Percentiles rank a stretch among this genome's conserved stretches.
Evolutionary conservation across 2,329 filamentous ascomycete genomes (phyloP).

Genomic region (Fusarium acutatum): DNA sequence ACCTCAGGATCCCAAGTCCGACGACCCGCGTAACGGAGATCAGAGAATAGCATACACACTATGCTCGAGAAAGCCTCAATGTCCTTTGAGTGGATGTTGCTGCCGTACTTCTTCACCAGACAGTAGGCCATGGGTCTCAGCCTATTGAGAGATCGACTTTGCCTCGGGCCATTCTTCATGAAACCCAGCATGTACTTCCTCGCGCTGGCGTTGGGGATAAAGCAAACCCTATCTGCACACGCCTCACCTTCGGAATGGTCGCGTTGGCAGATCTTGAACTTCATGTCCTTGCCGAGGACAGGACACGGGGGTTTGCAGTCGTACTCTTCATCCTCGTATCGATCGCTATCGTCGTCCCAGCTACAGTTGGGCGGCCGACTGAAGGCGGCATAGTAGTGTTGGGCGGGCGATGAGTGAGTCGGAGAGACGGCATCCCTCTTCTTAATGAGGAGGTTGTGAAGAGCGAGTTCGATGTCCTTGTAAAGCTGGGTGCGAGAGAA

Average conservation of each 20-base stretch:
- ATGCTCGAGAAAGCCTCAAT: background rate
- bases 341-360: background rate
- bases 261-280: background rate
- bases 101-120: background rate
- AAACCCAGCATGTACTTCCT: background rate
- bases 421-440: background rate
- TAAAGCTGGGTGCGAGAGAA: background rate
- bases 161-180: background rate
- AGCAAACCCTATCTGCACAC: background rate
- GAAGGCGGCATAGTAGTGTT: conserved; percentile 1
- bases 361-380: background rate
- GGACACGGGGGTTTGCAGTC: background rate
- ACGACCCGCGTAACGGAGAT: background rate
- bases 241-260: background rate
- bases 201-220: background rate
- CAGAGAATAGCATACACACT: background rate
- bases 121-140: background rate
- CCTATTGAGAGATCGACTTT: fast-evolving
- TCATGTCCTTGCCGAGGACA: background rate
- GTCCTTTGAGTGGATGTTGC: background rate
- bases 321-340: background rate
- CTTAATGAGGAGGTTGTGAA: background rate
- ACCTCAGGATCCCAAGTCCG: background rate
- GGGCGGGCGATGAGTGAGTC: background rate
- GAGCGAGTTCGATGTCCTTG: conserved; percentile 3